Evolutionary conservation across 2,329 filamentous ascomycete genomes (phyloP).

Genomic region (Phaeoacremonium minimum): DNA sequence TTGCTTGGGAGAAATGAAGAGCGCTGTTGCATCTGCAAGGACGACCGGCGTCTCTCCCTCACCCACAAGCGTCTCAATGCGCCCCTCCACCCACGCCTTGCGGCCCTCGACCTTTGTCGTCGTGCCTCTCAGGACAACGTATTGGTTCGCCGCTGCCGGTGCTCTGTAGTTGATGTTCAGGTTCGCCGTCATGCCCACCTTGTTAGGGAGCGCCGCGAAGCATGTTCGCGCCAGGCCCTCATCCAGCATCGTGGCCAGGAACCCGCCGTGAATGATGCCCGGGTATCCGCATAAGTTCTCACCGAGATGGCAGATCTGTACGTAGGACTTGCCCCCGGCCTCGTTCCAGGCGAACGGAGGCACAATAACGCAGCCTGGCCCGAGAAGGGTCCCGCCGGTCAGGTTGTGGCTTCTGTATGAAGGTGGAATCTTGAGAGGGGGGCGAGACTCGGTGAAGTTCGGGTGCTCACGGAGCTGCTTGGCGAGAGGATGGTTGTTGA

Average conservation of each 20-base stretch:
- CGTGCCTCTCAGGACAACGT: slow-evolving; percentile 72
- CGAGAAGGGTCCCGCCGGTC: slow-evolving; percentile 75
- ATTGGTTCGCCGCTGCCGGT: slow-evolving; percentile 71
- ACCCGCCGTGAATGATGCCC: slow-evolving; percentile 83
- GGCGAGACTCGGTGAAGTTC: slow-evolving; percentile 70
- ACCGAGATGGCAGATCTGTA: slow-evolving; percentile 75
- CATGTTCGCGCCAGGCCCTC: slow-evolving; percentile 85
- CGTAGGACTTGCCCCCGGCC: slow-evolving; percentile 61
- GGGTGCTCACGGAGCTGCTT: slow-evolving; percentile 62
- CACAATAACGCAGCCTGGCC: slow-evolving; percentile 71
- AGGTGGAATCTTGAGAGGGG: slow-evolving; percentile 80
- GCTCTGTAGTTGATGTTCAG: slow-evolving; percentile 78
- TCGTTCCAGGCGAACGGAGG: slow-evolving; percentile 78
- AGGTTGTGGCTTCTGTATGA: slow-evolving; percentile 68
- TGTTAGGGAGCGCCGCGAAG: slow-evolving; percentile 82
- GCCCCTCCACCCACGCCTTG: slow-evolving; percentile 90
- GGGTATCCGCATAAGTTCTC: slow-evolving; percentile 81
- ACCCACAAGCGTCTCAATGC: slow-evolving; percentile 71
- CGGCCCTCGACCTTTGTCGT: slow-evolving; percentile 85
- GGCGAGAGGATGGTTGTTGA: slow-evolving; percentile 73
- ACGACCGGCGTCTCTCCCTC: slow-evolving; percentile 60
- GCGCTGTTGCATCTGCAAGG: slow-evolving; percentile 75
- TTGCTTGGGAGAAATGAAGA: slow-evolving; percentile 86
- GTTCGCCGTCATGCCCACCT: slow-evolving; percentile 81
- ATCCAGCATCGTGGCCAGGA: slow-evolving; percentile 89